Evolutionary conservation across 1,284 basidiomycete genomes (phyloP), one percentile per base, ranked within the genome.

Genomic region (Ustilago xerochloae): DNA sequence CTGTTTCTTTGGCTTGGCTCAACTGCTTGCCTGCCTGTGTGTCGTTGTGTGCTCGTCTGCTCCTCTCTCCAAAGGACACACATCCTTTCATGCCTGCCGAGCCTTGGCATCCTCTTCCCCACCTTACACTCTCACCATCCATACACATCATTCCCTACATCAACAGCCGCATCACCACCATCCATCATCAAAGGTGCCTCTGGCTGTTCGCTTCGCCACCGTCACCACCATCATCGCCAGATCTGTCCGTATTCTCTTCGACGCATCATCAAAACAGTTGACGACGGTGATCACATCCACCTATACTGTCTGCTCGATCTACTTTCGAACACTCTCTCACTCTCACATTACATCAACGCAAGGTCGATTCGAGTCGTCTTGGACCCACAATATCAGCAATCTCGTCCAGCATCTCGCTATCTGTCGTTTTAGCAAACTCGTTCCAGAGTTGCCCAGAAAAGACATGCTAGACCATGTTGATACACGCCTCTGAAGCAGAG

Each of bases 401-500:
- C 39, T 29, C 29, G 22, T 24, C 26, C 28, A 3, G 24, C 51
- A 20, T 8, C 38, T 6, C 3, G 29, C 26, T 12, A 33, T 24
- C 20, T 38, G 3, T 33, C 9, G 10, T 10, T 26, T 13, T 39
- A 29, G 36, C 24, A 29, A 9, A 36, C 49, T 32, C 26, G 35
- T 18, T 26, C 30, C 18, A 39, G 24, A 57, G 22, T 13, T 32
- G 30, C 41, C 35, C 12, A 18, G 16, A 38, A n/a, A 43, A 49
- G 57, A 47, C 33, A 72, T 72, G 69, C 43, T 36, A 43, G 52
- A 47, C 22, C 53, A 74, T 74, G 71, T 62, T 75, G 55, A 70
- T 75, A 61, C 72, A 75, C 56, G 56, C 72, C 24, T 70, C 72
- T 66, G 72, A 75, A 63, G 72, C 72, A 55, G 72, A 75, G 36